phyloP scores from a whole-genome alignment of 768 basidiomycete species.

The Leccinum fibrillosum region DNA sequence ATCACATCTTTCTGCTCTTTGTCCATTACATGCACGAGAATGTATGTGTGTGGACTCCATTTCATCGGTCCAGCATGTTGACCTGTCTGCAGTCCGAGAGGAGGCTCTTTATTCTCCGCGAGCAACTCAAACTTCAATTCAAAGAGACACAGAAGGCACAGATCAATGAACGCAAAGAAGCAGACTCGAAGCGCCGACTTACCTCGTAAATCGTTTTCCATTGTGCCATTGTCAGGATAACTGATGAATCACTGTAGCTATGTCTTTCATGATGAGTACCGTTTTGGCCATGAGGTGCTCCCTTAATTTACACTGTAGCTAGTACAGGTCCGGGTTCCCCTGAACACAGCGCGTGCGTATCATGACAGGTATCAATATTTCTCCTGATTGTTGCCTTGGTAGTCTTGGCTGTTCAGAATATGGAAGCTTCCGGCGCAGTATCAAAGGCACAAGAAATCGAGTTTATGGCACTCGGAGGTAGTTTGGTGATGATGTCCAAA shows the following conservation, averaged over 20 bases:
- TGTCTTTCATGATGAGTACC: conserved; percentile 71
- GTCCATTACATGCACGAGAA: conserved; percentile 66
- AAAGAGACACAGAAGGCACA: conserved; percentile 70
- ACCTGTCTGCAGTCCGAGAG: conserved; percentile 42
- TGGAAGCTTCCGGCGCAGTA: conserved; percentile 76
- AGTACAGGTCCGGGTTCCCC: conserved; percentile 73
- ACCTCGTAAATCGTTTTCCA: conserved; percentile 52
- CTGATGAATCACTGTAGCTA: conserved; percentile 41
- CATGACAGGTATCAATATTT: neutral
- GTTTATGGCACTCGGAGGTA: conserved; percentile 80
- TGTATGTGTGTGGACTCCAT: conserved; percentile 38
- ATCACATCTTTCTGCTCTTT: conserved; percentile 78
- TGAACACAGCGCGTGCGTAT: conserved; percentile 63
- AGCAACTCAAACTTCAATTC: conserved; percentile 74
- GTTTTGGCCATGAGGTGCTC: conserved; percentile 4
- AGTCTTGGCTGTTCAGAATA: conserved; percentile 88
- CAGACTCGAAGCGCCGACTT: conserved; percentile 78
- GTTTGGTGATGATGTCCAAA: conserved; percentile 86
- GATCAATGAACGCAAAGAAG: conserved; percentile 67
- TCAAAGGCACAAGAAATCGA: conserved; percentile 79
- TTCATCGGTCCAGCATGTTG: neutral
- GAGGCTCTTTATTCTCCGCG: conserved; percentile 63
- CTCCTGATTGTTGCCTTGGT: conserved; percentile 3
- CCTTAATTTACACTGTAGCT: conserved; percentile 12
- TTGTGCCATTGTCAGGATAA: conserved; percentile 5